Percentiles rank a stretch among this genome's conserved stretches.
Conservation (phyloP, 1,139 yeast genomes). For the Yamadazyma sp. region DNA sequence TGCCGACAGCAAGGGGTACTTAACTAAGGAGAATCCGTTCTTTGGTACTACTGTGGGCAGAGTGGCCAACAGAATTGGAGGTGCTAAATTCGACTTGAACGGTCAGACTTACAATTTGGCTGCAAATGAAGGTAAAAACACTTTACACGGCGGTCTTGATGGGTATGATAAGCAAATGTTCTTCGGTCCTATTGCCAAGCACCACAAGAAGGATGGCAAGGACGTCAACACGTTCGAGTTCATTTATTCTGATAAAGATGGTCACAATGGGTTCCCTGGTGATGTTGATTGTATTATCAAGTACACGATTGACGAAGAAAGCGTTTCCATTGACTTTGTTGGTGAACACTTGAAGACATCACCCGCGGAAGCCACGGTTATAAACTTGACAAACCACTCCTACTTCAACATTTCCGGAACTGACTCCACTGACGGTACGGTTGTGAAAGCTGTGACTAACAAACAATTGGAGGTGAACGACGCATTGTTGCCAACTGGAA, state of each 20-base stretch:
- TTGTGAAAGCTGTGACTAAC: constrained; percentile 27
- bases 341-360: constrained; percentile 41
- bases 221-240: constrained; percentile 33
- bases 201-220: constrained; percentile 23
- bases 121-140: constrained; percentile 40
- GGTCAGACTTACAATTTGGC: constrained; percentile 42
- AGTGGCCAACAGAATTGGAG: constrained; percentile 58
- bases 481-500: constrained; percentile 53
- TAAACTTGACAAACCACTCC: constrained; percentile 65
- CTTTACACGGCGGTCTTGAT: constrained; percentile 52
- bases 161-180: constrained; percentile 54
- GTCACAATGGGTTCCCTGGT: constrained; percentile 58
- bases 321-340: constrained; percentile 47
- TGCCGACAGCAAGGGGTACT: constrained; percentile 36
- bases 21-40: constrained; percentile 42
- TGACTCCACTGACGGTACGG: constrained; percentile 33
- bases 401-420: constrained; percentile 48
- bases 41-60: constrained; percentile 68
- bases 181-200: constrained; percentile 50
- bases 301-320: constrained; percentile 34
- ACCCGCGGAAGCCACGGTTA: constrained; percentile 43
- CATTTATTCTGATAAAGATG: constrained; percentile 42
- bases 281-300: constrained; percentile 43
- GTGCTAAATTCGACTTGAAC: constrained; percentile 42
- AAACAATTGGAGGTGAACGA: constrained; percentile 40